Base-by-base conservation (phyloP, 768 basidiomycete species). In the Rhizopogon salebrosus region DNA sequence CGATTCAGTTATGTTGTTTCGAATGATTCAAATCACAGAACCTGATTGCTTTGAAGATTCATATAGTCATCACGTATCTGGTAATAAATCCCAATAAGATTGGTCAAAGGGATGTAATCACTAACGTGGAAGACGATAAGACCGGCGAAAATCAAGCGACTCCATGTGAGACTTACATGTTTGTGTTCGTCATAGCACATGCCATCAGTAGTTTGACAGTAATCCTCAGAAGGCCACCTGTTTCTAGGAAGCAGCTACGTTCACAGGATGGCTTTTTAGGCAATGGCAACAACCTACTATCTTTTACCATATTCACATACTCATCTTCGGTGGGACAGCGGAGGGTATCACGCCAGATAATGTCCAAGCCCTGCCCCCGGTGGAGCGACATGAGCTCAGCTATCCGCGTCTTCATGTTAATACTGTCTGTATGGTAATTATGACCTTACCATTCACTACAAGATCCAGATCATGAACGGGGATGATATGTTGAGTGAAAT, bases 181-280 rank as follows among this genome's bases (percentile, higher is more conserved):
- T 72, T 27, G 67, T 58, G 57, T 83, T 84, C 3, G 70, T 78
- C 0, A 80, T 82, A 13, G 80, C 75, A 58, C 83, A 87, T 0
- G 89, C 90, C 90, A 93, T 94, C 89, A 98, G 91, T n/a, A 95
- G 78, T 67, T 92, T 95, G 62, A 95, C 83, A 0, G 89, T 87
- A 41, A 95, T 82, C n/a, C 94, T 76, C 54, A 95, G 82, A 1
- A 95, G 75, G 3, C 94, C 92, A 1, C 94, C 92, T 0, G 93
- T 94, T 68, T 98, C 93, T 97, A 60, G 5, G 8, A n/a, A 0
- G 13, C 23, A 10, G 1, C 14, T 6, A 48, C 11, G 10, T 49
- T 23, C 29, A 45, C 20, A 48, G 9, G 5, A 14, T 13, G 4
- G 3, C 14, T 22, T 20, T 13, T 31, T 49, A 46, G n/a, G 11